Conservation (phyloP, 768 basidiomycete genomes). For the Calocera cornea region DNA sequence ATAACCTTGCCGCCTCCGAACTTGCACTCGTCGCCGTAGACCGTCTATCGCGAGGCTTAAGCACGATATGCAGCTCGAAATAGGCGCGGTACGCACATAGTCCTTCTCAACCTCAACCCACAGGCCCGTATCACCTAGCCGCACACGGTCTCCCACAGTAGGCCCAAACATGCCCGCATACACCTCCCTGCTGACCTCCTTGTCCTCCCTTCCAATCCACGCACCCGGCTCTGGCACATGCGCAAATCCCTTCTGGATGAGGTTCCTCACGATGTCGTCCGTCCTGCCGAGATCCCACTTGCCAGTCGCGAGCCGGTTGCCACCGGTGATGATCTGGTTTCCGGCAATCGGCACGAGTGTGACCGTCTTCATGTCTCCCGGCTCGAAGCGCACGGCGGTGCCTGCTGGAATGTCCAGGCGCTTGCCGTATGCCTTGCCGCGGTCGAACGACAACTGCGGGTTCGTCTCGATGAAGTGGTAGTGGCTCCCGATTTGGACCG, state of each 20-base stretch:
- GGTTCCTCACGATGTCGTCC: slow-evolving; percentile 34
- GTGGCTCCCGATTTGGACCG: slow-evolving; percentile 90
- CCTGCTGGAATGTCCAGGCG: slow-evolving; percentile 88
- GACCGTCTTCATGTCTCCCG: slow-evolving; percentile 76
- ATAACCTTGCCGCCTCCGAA: slow-evolving; percentile 95
- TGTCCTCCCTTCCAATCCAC: slow-evolving; percentile 32
- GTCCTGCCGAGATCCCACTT: slow-evolving; percentile 33
- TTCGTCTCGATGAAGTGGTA: slow-evolving; percentile 93
- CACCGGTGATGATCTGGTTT: slow-evolving; percentile 54
- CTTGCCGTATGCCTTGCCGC: slow-evolving; percentile 63
- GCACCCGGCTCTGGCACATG: slow-evolving; percentile 57
- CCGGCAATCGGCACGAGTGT: slow-evolving; percentile 71
- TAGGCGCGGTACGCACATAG: slow-evolving; percentile 31
- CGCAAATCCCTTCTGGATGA: slow-evolving; percentile 52
- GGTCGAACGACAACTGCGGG: slow-evolving; percentile 64
- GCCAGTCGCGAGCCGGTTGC: slow-evolving; percentile 57
- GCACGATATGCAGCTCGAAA: neutral
- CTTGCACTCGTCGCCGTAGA: slow-evolving; percentile 93
- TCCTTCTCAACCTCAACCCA: slow-evolving; percentile 92
- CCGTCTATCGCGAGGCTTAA: slow-evolving; percentile 38
- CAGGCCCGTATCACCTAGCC: slow-evolving; percentile 75
- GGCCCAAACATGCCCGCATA: slow-evolving; percentile 96
- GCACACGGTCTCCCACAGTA: slow-evolving; percentile 75
- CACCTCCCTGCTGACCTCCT: slow-evolving; percentile 48
- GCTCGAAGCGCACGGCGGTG: slow-evolving; percentile 93